phyloP scores from a whole-genome alignment of 2,329 filamentous ascomycete species.

The Davidsoniella virescens region DNA sequence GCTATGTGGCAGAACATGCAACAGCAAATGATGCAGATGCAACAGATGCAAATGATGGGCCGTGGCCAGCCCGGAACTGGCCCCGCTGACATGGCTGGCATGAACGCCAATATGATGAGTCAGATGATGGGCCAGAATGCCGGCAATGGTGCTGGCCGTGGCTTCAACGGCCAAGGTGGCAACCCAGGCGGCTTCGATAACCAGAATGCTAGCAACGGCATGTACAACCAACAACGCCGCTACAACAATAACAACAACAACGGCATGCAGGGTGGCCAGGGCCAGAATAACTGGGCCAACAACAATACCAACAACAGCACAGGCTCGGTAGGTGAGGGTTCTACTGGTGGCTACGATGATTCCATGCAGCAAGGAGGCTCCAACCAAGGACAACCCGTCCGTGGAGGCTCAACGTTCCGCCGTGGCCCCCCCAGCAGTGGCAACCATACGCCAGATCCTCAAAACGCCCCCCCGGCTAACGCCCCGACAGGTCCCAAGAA shows the following conservation, averaged over 20 bases:
- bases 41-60: conserved; percentile 44
- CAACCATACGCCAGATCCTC: conserved; percentile 27
- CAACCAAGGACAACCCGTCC: conserved; percentile 33
- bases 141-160: conserved; percentile 25
- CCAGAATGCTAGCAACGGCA: conserved; percentile 3
- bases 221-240: conserved; percentile 12
- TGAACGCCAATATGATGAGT: conserved; percentile 36
- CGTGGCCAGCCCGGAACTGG: not conserved
- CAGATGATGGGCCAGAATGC: conserved; percentile 32
- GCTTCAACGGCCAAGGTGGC: conserved; percentile 21
- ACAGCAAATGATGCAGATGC: conserved; percentile 63
- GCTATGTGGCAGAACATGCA: conserved; percentile 66
- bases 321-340: conserved; percentile 13
- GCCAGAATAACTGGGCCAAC: conserved; percentile 2
- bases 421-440: conserved; percentile 21
- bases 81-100: conserved; percentile 15
- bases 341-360: conserved; percentile 19
- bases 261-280: not conserved
- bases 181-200: conserved; percentile 15
- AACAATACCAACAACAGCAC: conserved; percentile 16
- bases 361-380: conserved; percentile 17
- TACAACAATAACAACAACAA: conserved; percentile 15
- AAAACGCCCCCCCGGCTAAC: conserved; percentile 35
- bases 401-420: conserved; percentile 14
- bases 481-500: conserved; percentile 94